Conservation (phyloP, 345 rosid genomes). For the Psidium guajava region DNA sequence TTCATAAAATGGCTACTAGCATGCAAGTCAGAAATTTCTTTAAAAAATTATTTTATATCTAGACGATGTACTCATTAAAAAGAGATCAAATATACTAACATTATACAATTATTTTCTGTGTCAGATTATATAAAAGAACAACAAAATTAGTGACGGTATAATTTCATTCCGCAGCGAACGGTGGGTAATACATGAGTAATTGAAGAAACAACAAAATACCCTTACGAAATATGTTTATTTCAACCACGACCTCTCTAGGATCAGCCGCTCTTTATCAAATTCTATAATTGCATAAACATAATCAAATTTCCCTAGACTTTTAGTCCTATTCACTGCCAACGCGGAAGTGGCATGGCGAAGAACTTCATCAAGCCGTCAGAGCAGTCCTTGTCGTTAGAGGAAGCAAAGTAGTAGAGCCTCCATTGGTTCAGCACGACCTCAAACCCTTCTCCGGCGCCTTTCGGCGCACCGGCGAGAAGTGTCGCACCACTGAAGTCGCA, state of each 20-base stretch:
- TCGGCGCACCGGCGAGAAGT: not conserved
- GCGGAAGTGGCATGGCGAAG: conserved; percentile 2
- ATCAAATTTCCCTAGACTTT: not conserved
- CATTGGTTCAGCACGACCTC: not conserved
- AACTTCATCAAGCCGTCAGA: conserved; percentile 11
- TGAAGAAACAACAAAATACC: not conserved
- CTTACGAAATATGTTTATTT: not conserved
- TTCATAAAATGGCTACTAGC: no score
- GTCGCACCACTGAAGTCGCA: conserved; percentile 9
- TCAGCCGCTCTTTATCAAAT: not conserved
- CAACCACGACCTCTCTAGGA: not conserved
- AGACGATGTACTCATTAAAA: not conserved
- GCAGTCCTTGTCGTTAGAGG: conserved; percentile 1
- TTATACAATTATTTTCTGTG: not conserved
- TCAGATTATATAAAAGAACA: not conserved
- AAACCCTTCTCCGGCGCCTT: conserved; percentile 9
- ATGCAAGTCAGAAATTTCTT: no score
- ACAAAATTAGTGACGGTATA: not conserved
- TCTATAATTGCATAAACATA: not conserved
- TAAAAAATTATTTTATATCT: not conserved
- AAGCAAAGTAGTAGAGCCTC: conserved; percentile 10
- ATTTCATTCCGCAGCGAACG: not conserved
- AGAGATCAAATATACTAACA: not conserved
- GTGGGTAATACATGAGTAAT: not conserved
- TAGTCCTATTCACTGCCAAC: not conserved